Evolutionary conservation across 2,329 filamentous ascomycete species (phyloP).

Genomic region (Ophiostoma perfectum): DNA sequence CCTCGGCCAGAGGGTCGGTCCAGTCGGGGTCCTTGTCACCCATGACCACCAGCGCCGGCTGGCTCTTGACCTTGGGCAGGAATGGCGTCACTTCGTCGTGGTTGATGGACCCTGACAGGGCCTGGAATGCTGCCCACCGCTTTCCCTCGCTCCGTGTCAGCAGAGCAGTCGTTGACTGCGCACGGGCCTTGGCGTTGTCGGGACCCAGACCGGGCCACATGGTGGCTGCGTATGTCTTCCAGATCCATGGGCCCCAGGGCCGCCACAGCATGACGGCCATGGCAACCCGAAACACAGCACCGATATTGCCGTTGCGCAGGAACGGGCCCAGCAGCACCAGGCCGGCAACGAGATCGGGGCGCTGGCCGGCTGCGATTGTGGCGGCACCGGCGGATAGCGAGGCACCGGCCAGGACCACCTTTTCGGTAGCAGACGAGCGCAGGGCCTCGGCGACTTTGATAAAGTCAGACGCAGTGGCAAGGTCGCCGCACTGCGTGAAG

Average conservation of each 20-base stretch:
- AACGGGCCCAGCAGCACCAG: slow-evolving; percentile 24
- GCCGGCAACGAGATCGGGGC: slow-evolving; percentile 26
- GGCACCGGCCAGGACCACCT: slow-evolving; percentile 25
- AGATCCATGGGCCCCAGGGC: slow-evolving; percentile 26
- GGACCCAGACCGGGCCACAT: slow-evolving; percentile 27
- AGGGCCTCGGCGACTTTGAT: slow-evolving; percentile 22
- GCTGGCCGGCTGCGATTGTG: slow-evolving; percentile 25
- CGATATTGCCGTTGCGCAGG: slow-evolving; percentile 22
- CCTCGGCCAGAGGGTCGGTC: slow-evolving; percentile 25
- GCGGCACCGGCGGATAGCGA: slow-evolving; percentile 26
- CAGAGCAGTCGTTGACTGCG: slow-evolving; percentile 12
- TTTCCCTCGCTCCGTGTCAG: slow-evolving; percentile 17
- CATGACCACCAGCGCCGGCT: slow-evolving; percentile 26
- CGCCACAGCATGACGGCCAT: slow-evolving; percentile 21
- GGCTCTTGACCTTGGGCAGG: slow-evolving; percentile 16
- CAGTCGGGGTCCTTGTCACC: slow-evolving; percentile 28
- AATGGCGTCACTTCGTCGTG: slow-evolving; percentile 23
- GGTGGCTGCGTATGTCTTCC: slow-evolving; percentile 21
- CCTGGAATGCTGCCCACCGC: slow-evolving; percentile 26
- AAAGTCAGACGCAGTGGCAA: slow-evolving; percentile 24
- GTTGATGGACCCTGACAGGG: slow-evolving; percentile 18
- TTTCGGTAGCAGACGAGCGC: not conserved
- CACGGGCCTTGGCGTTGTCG: slow-evolving; percentile 21
- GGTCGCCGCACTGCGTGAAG: slow-evolving; percentile 25
- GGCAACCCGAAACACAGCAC: slow-evolving; percentile 11